phyloP scores from a whole-genome alignment of 768 basidiomycete genomes.

The Sistotremastrum niveocremeum region DNA sequence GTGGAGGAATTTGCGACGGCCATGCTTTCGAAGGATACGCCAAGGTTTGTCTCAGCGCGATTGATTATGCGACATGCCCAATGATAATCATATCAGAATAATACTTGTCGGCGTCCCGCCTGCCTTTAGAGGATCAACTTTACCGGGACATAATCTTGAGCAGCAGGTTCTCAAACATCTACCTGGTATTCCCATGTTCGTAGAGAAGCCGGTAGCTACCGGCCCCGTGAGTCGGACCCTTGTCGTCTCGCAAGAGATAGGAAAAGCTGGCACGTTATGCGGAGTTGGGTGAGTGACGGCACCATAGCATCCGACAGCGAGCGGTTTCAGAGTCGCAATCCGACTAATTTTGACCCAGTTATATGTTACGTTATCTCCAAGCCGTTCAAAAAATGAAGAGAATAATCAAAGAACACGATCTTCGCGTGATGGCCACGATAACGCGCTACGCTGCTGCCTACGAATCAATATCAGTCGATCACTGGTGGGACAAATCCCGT shows the following conservation, averaged over 20 bases:
- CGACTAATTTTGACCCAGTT: slow-evolving; percentile 9
- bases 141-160: slow-evolving; percentile 28
- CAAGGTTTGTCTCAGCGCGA: slow-evolving; percentile 15
- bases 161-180: slow-evolving; percentile 28
- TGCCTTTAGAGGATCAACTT: slow-evolving; percentile 25
- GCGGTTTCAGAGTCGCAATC: no score
- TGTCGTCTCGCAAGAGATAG: slow-evolving; percentile 16
- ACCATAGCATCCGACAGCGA: neutral
- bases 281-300: slow-evolving; percentile 20
- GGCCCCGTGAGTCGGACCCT: slow-evolving; percentile 16
- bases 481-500: slow-evolving; percentile 14
- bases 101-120: slow-evolving; percentile 31
- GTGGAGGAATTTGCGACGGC: slow-evolving; percentile 20
- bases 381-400: slow-evolving; percentile 36
- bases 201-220: slow-evolving; percentile 32
- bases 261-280: slow-evolving; percentile 19
- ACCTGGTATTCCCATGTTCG: slow-evolving; percentile 28
- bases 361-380: slow-evolving; percentile 32
- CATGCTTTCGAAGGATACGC: slow-evolving; percentile 12
- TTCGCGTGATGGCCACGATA: slow-evolving; percentile 38
- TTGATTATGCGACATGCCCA: neutral
- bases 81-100: slow-evolving; percentile 13
- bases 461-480: slow-evolving; percentile 15
- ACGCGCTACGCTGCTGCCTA: slow-evolving; percentile 32
- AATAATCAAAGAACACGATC: slow-evolving; percentile 34